Evolutionary conservation across 306 rosid genomes (phyloP), one percentile per base, ranked within the genome.

Genomic region (Trifolium repens): DNA sequence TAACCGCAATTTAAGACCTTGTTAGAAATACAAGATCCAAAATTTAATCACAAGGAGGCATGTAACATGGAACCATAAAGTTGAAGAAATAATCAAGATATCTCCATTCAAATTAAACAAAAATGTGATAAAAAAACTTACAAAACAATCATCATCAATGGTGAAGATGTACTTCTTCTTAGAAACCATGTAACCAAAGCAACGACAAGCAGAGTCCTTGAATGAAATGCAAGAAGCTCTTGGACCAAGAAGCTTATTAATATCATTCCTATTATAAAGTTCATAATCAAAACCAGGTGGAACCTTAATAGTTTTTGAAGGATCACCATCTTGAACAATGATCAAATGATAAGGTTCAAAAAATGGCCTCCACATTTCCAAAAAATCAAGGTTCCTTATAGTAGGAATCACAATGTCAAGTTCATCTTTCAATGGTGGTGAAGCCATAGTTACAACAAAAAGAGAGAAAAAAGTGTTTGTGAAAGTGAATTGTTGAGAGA

Each of bases 151-250:
- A 78, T 93, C 98, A 76, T 93, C 98, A 73, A 93, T 93, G 60
- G 98, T 92, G 92, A 16, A 93, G 67, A 93, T 87, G 40, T 92
- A 93, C 86, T 93, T 93, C 92, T 92, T 93, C 86, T 89, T 90
- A 37, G 98, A 93, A 34, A 93, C 96, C 98, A 93, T 93, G 78
- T 93, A 93, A 35, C 98, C 98, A 54, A 93, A 93, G 88, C 98
- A 93, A 16, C 96, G 91, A 53, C 98, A 93, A 58, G 98, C 98
- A 49, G 98, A 93, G 76, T 93, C 98, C 88, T 93, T 93, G 72
- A 93, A 93, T 26, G 98, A 93, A 69, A 93, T 92, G 78, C 97
- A 92, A 68, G 85, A 83, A 11, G 97, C 81, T 50, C 80, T 83
- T 1, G 97, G 97, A 53, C 97, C 97, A 14, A 92, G 84, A 63